A percentile compares a stretch with the other conserved stretches of the same genome.
Conservation (phyloP, 148 eudicot species). For the Arctostaphylos glauca region DNA sequence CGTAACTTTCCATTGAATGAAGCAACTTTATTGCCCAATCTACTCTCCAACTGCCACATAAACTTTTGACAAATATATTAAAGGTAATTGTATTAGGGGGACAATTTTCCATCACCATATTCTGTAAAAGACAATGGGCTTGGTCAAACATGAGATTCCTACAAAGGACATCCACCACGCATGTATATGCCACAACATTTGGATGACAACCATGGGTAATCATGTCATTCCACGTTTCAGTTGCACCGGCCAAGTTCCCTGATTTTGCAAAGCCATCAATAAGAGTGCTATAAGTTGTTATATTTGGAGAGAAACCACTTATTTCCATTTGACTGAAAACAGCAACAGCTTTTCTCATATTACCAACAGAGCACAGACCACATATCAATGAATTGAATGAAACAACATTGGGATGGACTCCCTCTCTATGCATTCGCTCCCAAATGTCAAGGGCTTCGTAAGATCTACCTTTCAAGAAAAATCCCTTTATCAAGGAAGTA, state of each 20-base stretch:
- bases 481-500: constrained; percentile 65
- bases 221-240: constrained; percentile 78
- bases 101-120: constrained; percentile 53
- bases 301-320: constrained; percentile 50
- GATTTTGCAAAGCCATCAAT: constrained; percentile 69
- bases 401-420: constrained; percentile 55
- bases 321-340: constrained; percentile 51
- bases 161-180: constrained; percentile 83
- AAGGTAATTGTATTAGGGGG: constrained; percentile 70
- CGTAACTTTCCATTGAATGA: constrained; percentile 48
- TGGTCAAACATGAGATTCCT: constrained; percentile 59
- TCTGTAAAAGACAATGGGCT: constrained; percentile 54
- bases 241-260: constrained; percentile 57
- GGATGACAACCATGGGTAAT: constrained; percentile 62
- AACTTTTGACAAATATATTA: constrained; percentile 58
- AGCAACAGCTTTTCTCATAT: constrained; percentile 46
- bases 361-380: constrained; percentile 54
- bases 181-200: constrained; percentile 77
- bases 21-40: constrained; percentile 58
- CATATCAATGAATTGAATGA: constrained; percentile 61
- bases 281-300: constrained; percentile 64
- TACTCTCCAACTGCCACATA: constrained; percentile 53
- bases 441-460: constrained; percentile 61
- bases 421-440: constrained; percentile 53
- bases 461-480: constrained; percentile 43